phyloP scores from a whole-genome alignment of 148 eudicot genomes.

The Rhododendron vialii region DNA sequence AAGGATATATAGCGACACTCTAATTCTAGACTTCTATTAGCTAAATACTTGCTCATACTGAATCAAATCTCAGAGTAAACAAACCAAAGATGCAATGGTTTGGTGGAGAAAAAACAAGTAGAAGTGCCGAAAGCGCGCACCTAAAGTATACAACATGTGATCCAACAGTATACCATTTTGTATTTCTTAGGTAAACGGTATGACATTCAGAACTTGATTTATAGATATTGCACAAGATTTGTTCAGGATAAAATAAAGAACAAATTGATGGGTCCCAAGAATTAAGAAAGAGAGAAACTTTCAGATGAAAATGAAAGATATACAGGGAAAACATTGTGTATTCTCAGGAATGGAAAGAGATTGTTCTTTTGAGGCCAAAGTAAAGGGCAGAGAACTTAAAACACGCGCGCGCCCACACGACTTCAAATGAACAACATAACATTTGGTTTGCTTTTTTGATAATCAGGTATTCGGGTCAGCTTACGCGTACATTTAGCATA shows the following conservation, averaged over 20 bases:
- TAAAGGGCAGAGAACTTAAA: neutral
- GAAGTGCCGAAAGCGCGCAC: neutral
- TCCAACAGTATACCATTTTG: neutral
- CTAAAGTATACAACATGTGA: constrained; percentile 10
- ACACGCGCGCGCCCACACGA: neutral
- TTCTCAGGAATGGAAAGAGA: neutral
- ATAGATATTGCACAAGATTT: neutral
- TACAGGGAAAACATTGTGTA: neutral
- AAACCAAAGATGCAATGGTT: neutral
- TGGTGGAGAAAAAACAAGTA: constrained; percentile 2
- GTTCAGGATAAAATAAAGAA: neutral
- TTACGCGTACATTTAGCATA: neutral
- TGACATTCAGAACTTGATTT: neutral
- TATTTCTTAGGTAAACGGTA: neutral
- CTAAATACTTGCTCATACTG: neutral
- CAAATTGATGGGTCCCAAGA: neutral
- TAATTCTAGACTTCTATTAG: too few species aligned
- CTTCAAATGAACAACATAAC: too few species aligned
- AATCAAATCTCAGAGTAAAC: neutral
- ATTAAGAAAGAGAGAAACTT: neutral
- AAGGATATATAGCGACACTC: too few species aligned
- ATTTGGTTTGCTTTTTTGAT: too few species aligned
- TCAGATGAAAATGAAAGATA: neutral
- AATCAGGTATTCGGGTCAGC: too few species aligned
- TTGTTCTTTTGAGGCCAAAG: neutral